phyloP scores from a whole-genome alignment of 2,329 filamentous ascomycete genomes.

The Ophiostoma angusticollis region DNA sequence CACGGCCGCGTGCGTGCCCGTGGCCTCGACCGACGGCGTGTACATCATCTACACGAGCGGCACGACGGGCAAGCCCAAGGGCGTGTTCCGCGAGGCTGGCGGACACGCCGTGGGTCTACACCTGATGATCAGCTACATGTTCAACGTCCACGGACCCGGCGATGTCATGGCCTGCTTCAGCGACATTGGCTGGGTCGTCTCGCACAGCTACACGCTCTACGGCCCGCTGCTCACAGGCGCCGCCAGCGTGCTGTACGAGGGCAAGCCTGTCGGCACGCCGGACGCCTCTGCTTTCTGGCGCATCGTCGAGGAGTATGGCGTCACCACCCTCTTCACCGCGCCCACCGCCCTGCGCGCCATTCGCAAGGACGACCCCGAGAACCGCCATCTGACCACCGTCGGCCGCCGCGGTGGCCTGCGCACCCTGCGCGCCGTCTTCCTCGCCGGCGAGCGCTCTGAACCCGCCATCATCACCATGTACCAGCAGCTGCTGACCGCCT shows the following conservation, averaged over 20 bases:
- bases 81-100: constrained; percentile 68
- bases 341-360: constrained; percentile 81
- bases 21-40: constrained; percentile 64
- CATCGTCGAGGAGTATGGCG: constrained; percentile 70
- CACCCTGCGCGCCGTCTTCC: constrained; percentile 60
- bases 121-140: constrained; percentile 70
- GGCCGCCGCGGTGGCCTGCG: constrained; percentile 60
- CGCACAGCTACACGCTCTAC: constrained; percentile 70
- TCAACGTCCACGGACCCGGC: constrained; percentile 68
- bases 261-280: constrained; percentile 84
- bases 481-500: constrained; percentile 54
- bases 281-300: constrained; percentile 83
- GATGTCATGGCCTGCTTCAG: constrained; percentile 47
- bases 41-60: constrained; percentile 87
- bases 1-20: constrained; percentile 61
- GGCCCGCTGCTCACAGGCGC: constrained; percentile 75
- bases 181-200: constrained; percentile 89
- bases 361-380: constrained; percentile 69
- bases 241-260: constrained; percentile 79
- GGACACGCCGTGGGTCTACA: constrained; percentile 80
- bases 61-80: constrained; percentile 73
- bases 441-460: constrained; percentile 82
- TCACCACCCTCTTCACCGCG: constrained; percentile 74
- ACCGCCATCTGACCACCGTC: constrained; percentile 47
- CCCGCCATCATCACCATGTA: constrained; percentile 75